Conservation (phyloP, 1,284 basidiomycete species). For the Irpex rosettiformis region DNA sequence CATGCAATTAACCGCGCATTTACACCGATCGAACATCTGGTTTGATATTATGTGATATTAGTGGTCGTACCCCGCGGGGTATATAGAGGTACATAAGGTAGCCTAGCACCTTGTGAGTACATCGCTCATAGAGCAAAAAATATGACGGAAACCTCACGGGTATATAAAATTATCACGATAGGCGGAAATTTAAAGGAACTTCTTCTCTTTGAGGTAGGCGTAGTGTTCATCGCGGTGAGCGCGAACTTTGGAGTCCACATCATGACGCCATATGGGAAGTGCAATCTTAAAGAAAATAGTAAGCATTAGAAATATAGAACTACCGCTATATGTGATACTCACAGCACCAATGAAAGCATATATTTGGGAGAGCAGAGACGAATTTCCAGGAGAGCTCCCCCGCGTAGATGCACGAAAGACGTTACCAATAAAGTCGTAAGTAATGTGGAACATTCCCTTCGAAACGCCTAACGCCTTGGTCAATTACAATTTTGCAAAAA, state of each 20-base stretch:
- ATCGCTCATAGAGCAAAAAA: not conserved
- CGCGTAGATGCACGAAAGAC: slow-evolving; percentile 70
- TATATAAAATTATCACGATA: not conserved
- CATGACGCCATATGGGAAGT: slow-evolving; percentile 48
- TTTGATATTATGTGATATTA: too few species aligned
- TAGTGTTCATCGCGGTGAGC: slow-evolving; percentile 46
- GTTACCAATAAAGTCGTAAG: slow-evolving; percentile 65
- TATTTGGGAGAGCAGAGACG: slow-evolving; percentile 52
- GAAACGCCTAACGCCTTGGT: slow-evolving; percentile 51
- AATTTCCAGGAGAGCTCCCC: slow-evolving; percentile 66
- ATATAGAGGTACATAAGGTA: too few species aligned
- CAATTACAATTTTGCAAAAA: not conserved
- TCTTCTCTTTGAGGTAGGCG: slow-evolving; percentile 35
- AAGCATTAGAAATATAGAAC: not conserved
- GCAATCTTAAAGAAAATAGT: slow-evolving; percentile 36
- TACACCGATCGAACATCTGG: too few species aligned
- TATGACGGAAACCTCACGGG: not conserved
- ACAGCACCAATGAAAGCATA: slow-evolving; percentile 43
- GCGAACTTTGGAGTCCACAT: slow-evolving; percentile 45
- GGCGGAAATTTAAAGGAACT: not conserved
- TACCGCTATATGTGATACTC: slow-evolving; percentile 22
- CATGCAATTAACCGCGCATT: too few species aligned
- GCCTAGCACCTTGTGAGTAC: not conserved
- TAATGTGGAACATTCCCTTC: slow-evolving; percentile 74
- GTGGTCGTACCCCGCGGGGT: too few species aligned